Conservation (phyloP, 352 stramenopile genomes). For the Pythium phragmitis region DNA sequence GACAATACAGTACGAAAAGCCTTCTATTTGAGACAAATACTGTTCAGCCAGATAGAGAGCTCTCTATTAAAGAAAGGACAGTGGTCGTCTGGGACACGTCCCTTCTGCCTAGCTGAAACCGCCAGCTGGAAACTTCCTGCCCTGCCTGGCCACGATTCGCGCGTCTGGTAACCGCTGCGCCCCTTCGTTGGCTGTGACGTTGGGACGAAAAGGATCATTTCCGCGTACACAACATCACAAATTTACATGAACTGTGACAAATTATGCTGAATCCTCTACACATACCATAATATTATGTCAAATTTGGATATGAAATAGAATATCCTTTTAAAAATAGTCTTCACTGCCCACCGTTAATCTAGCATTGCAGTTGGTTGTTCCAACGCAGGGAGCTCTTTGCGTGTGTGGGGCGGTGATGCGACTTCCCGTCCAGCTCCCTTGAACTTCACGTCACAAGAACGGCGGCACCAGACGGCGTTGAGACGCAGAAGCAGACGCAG, state of each 20-base stretch:
- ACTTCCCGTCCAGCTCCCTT: not conserved
- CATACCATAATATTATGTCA: too few relatives aligned
- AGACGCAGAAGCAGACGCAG: conserved; percentile 11
- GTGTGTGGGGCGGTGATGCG: conserved; percentile 3
- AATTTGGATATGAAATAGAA: not conserved
- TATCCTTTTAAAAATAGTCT: not conserved
- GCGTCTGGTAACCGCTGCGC: not conserved
- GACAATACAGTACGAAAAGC: not conserved
- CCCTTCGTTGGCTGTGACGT: conserved; percentile 16
- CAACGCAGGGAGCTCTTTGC: not conserved
- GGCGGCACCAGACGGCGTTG: not conserved
- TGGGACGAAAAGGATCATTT: not conserved
- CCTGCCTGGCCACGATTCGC: too few relatives aligned
- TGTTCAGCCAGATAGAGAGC: not conserved
- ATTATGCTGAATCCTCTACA: not conserved
- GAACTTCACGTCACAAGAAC: conserved; percentile 1
- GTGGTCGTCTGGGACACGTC: not conserved
- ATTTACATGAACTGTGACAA: not conserved
- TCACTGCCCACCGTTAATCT: not conserved
- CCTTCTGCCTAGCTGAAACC: conserved; percentile 10
- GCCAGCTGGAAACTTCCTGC: not conserved
- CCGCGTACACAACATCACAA: not conserved
- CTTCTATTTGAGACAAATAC: conserved; percentile 1
- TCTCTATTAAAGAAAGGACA: not conserved
- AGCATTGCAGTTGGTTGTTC: not conserved